Percentiles rank a stretch among this genome's conserved stretches.
Conservation (phyloP, 306 rosid species). For the Prunus armeniaca region DNA sequence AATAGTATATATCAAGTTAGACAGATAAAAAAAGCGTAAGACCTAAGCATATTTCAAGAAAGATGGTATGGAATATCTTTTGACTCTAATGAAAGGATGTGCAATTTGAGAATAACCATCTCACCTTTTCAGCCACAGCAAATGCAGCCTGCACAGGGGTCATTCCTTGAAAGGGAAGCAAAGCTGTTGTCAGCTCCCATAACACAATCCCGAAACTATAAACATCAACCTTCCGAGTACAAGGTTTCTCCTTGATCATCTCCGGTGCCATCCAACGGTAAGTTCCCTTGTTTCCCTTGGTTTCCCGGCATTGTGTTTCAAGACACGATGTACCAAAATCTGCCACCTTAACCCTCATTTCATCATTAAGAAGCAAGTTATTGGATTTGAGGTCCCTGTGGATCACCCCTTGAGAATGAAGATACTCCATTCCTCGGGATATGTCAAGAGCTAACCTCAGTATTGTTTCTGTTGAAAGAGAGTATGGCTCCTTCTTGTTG, state of each 20-base stretch:
- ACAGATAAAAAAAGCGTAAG: too few relatives aligned
- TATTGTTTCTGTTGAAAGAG: conserved; percentile 83
- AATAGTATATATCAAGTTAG: too few relatives aligned
- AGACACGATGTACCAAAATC: conserved; percentile 97
- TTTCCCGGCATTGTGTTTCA: conserved; percentile 78
- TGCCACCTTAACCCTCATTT: conserved; percentile 97
- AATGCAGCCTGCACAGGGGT: conserved; percentile 99
- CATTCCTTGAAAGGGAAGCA: conserved; percentile 98
- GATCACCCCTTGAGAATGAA: conserved; percentile 95
- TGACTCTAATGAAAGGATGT: not conserved
- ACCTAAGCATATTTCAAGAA: not conserved
- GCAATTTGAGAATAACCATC: conserved; percentile 19
- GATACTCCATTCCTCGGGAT: conserved; percentile 97
- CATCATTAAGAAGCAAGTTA: conserved; percentile 91
- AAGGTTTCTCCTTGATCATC: conserved; percentile 91
- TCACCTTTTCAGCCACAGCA: conserved; percentile 97
- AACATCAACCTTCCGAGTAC: conserved; percentile 84
- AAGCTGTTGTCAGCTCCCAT: conserved; percentile 92
- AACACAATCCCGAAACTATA: conserved; percentile 95
- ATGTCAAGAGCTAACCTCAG: conserved; percentile 93
- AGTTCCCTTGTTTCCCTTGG: conserved; percentile 98
- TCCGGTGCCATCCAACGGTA: conserved; percentile 99
- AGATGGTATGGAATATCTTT: not conserved
- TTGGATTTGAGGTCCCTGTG: conserved; percentile 93
- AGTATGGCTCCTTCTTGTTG: conserved; percentile 96